These are phyloP conservation scores for Hymenoscyphus infarciens DNA, from an alignment of 2,329 filamentous ascomycete genomes.

Conservation along the genomic window DNA sequence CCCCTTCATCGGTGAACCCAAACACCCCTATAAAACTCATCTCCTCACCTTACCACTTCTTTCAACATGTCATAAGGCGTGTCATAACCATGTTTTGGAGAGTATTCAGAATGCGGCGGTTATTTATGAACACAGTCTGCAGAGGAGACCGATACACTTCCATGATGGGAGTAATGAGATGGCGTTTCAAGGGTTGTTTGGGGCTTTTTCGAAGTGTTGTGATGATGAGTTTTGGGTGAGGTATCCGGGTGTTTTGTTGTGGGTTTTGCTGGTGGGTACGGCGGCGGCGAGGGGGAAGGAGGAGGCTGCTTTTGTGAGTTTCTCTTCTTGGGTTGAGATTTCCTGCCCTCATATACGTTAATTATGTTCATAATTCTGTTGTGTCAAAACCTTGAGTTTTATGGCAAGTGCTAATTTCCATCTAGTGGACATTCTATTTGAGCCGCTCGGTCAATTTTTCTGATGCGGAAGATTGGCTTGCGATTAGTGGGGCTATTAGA, in stretches of 20 bases:
- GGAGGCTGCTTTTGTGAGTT: conserved; percentile 14
- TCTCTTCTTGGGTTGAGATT: background rate
- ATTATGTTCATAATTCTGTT: background rate
- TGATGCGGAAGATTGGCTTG: conserved; percentile 13
- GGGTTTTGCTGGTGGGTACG: conserved; percentile 17
- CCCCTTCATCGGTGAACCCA: conserved; percentile 11
- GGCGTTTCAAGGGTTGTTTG: background rate
- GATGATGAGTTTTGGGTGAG: conserved; percentile 17
- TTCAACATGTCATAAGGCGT: conserved; percentile 14
- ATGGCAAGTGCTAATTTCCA: background rate
- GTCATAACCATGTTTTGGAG: conserved; percentile 7
- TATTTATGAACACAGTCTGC: background rate
- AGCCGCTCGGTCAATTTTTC: conserved; percentile 13
- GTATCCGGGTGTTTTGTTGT: conserved; percentile 17
- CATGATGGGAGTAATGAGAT: background rate
- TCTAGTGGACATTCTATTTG: conserved; percentile 18
- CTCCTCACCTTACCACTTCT: conserved; percentile 17
- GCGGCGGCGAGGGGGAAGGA: conserved; percentile 13
- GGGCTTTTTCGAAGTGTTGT: conserved; percentile 11
- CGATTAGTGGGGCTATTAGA: conserved; percentile 10
- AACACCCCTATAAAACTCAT: conserved; percentile 13
- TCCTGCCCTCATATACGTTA: background rate
- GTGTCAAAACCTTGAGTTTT: background rate
- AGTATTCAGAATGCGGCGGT: background rate
- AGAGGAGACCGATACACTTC: background rate